A percentile compares a stretch with the other conserved stretches of the same genome.
Conservation (phyloP, 2,329 filamentous ascomycete genomes). For the Pseudogymnoascus sp. region DNA sequence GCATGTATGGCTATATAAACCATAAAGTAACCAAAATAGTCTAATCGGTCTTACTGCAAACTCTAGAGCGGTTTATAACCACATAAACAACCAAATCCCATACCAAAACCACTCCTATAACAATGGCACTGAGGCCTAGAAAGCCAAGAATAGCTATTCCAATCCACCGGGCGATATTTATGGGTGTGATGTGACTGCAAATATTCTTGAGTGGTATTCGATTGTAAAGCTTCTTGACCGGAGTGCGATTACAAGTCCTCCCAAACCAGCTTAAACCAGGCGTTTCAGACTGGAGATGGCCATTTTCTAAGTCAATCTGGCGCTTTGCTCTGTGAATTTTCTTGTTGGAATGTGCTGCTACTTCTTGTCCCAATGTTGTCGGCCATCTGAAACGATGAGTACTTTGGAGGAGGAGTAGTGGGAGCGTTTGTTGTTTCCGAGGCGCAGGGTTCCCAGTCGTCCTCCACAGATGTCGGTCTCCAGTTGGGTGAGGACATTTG, state of each 20-base stretch:
- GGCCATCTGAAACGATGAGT: neutral
- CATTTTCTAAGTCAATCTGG: neutral
- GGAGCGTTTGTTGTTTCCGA: neutral
- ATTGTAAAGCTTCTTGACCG: neutral
- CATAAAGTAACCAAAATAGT: neutral
- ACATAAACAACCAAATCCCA: neutral
- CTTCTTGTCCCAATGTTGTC: neutral
- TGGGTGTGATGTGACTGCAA: neutral
- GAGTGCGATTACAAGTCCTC: neutral
- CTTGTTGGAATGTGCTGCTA: neutral
- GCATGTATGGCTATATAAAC: neutral
- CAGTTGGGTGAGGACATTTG: neutral
- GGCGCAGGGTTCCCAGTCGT: neutral
- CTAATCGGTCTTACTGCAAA: neutral
- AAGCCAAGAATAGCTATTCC: neutral
- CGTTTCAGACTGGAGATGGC: neutral
- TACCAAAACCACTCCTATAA: neutral
- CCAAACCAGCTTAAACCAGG: neutral
- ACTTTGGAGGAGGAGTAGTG: neutral
- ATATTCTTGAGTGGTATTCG: neutral
- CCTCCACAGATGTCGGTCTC: neutral
- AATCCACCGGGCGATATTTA: neutral
- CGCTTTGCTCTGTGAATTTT: neutral
- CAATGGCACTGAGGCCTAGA: neutral
- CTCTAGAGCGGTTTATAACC: neutral